These are phyloP conservation scores for Chaetomiaceae sp. DNA, from an alignment of 2,329 filamentous ascomycete species.

Conservation along the genomic window DNA sequence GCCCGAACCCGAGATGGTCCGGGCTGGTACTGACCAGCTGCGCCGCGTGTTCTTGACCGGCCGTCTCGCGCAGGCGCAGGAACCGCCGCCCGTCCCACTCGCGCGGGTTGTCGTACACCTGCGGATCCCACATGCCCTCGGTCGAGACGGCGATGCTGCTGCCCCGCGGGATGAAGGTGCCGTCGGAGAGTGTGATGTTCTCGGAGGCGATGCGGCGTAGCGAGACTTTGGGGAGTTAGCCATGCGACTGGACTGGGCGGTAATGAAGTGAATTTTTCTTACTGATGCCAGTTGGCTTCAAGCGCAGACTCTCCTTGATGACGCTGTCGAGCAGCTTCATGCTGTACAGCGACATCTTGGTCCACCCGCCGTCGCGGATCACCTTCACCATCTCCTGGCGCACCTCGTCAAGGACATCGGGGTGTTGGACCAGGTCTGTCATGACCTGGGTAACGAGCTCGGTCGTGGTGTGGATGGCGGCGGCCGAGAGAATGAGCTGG, in stretches of 20 bases:
- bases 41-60: neutral
- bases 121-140: neutral
- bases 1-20: slow-evolving; percentile 32
- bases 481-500: neutral
- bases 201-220: neutral
- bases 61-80: neutral
- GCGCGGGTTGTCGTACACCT: neutral
- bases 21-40: neutral
- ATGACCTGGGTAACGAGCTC: neutral
- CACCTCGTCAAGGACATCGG: neutral
- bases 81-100: neutral
- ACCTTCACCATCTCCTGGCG: neutral
- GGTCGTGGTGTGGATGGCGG: slow-evolving; percentile 1
- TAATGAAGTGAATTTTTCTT: neutral
- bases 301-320: neutral
- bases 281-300: slow-evolving; percentile 1
- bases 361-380: neutral
- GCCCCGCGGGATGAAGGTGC: neutral
- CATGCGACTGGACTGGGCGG: neutral
- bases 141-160: neutral
- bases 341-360: neutral
- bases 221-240: neutral
- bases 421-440: neutral
- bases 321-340: slow-evolving; percentile 3
- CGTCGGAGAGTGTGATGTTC: neutral